A percentile compares a stretch with the other conserved stretches of the same genome.
phyloP scores from a whole-genome alignment of 2,329 filamentous ascomycete genomes.

The Ustilaginoidea virens region DNA sequence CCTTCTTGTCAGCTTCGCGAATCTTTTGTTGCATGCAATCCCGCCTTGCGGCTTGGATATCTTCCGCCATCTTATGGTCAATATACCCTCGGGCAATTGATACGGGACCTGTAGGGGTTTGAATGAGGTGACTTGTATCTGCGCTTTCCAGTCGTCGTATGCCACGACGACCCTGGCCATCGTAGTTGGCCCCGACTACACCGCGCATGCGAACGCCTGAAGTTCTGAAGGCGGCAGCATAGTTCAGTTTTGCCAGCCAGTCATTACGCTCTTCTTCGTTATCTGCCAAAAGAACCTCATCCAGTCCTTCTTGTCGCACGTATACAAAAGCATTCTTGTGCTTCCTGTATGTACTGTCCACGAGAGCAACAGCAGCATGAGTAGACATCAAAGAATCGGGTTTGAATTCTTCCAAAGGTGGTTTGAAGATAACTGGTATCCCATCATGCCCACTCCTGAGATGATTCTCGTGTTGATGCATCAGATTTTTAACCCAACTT shows the following conservation, averaged over 20 bases:
- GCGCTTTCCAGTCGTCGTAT: slow-evolving; percentile 57
- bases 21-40: slow-evolving; percentile 78
- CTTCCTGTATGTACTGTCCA: slow-evolving; percentile 77
- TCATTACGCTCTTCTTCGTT: slow-evolving; percentile 88
- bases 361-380: slow-evolving; percentile 75
- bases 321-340: slow-evolving; percentile 94
- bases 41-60: slow-evolving; percentile 68
- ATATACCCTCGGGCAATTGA: slow-evolving; percentile 58
- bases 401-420: slow-evolving; percentile 81
- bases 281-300: slow-evolving; percentile 84
- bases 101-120: slow-evolving; percentile 59
- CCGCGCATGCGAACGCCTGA: slow-evolving; percentile 84
- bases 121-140: slow-evolving; percentile 41
- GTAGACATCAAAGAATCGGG: slow-evolving; percentile 89
- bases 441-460: slow-evolving; percentile 62
- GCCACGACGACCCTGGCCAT: slow-evolving; percentile 61
- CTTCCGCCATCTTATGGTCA: slow-evolving; percentile 68
- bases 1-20: slow-evolving; percentile 63
- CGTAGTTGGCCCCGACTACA: slow-evolving; percentile 70
- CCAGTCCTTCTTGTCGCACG: slow-evolving; percentile 69
- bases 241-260: slow-evolving; percentile 92
- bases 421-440: slow-evolving; percentile 74
- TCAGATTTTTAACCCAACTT: slow-evolving; percentile 78
- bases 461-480: slow-evolving; percentile 75
- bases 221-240: slow-evolving; percentile 84